Evolutionary conservation across 257 asterid species (phyloP), one percentile per base, ranked within the genome.

Genomic region (Gentiana macrophylla): DNA sequence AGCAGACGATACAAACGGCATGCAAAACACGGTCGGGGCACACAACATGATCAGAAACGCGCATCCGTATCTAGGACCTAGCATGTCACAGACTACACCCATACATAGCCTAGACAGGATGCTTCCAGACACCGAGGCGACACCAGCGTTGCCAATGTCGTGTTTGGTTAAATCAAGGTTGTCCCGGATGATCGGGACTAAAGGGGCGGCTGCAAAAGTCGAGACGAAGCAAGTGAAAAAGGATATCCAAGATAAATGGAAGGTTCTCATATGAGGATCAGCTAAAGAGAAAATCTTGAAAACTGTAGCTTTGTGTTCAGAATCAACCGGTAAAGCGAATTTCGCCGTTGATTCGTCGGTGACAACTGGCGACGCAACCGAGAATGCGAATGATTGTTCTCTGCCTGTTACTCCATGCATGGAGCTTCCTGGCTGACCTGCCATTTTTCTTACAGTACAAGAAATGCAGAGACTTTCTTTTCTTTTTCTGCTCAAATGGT

Each of bases 381-480:
- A 57, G 10, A 74, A 59, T 1, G 75, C 67, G 34, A 65, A 71
- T 12, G 74, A 80, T 1, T 80, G 82, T 50, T 84, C 94, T 54
- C 78, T 64, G 33, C 86, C 89, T 0, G 94, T 84, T 0, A 81
- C 86, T 53, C 89, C 89, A 62, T 84, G 94, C 94, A 84, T 74
- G 34, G 94, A 85, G 51, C 79, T 63, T 4, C 78, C 89, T 0
- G 92, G 67, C 15, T 70, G 35, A 34, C 2, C 65, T 0, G 53
- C 72, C 76, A 73, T 72, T 48, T 24, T 36, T 51, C 12, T 41
- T 41, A 41, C 46, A 5, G 46, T 41, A 41, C 24, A 41, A 10
- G 46, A 41, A 5, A 41, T 41, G 46, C 6, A 41, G 0, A 5
- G 9, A 24, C 24, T 24, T 41, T 41, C 9, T 41, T 41, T 0